Evolutionary conservation across 2,329 filamentous ascomycete species (phyloP).

Genomic region (Phyllachora maydis): DNA sequence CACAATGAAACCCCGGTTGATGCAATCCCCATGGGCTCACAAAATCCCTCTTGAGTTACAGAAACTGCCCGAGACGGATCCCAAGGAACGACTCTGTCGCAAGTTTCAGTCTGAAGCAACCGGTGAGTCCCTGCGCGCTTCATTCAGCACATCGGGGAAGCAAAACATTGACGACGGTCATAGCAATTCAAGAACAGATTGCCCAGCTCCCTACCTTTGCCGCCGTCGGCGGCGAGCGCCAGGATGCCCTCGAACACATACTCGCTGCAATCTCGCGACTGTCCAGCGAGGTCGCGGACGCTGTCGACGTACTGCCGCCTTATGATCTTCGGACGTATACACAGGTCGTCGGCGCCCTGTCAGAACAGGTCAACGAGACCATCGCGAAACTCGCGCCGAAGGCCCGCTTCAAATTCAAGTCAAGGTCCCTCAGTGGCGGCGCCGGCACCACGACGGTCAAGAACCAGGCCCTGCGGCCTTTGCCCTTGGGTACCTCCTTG

Average conservation of each 20-base stretch:
- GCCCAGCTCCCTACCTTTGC: constrained; percentile 41
- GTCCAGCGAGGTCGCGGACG: constrained; percentile 70
- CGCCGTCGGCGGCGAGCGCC: constrained; percentile 49
- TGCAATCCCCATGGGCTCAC: constrained; percentile 2
- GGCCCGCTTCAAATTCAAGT: constrained; percentile 65
- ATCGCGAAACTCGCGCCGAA: constrained; percentile 49
- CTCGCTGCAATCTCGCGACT: constrained; percentile 61
- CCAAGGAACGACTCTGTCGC: constrained; percentile 67
- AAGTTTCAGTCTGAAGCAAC: constrained; percentile 62
- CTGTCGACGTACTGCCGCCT: constrained; percentile 59
- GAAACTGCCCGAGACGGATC: constrained; percentile 15
- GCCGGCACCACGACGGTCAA: too few relatives aligned
- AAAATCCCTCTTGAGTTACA: constrained; percentile 4
- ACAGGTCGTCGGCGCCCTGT: constrained; percentile 60
- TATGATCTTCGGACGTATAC: constrained; percentile 81
- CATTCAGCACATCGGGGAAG: too few relatives aligned
- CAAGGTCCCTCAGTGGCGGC: constrained; percentile 5
- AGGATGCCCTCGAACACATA: constrained; percentile 63
- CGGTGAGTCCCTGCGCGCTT: too few relatives aligned
- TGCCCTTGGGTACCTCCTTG: too few relatives aligned
- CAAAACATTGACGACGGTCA: too few relatives aligned
- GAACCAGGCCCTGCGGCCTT: too few relatives aligned
- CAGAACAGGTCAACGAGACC: constrained; percentile 55
- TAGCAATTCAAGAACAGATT: constrained; percentile 63
- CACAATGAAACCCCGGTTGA: too few relatives aligned